phyloP scores from a whole-genome alignment of 2,329 filamentous ascomycete genomes.

The Aspergillus phoenicis region DNA sequence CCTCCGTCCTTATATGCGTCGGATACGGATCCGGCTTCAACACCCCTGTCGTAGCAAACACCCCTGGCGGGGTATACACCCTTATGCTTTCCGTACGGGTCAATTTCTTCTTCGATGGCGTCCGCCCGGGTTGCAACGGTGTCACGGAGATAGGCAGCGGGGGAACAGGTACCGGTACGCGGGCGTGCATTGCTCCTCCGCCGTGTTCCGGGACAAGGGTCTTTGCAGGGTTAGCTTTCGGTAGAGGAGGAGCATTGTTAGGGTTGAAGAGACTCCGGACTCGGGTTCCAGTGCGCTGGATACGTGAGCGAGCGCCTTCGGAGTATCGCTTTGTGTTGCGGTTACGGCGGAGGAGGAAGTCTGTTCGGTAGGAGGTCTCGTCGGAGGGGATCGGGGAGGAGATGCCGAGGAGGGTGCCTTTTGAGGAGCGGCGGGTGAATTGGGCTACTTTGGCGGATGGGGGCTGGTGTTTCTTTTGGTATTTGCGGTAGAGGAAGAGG shows the following conservation, averaged over 20 bases:
- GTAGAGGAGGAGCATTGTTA: constrained; percentile 15
- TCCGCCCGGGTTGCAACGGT: background rate
- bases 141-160: constrained; percentile 26
- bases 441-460: constrained; percentile 26
- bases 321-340: constrained; percentile 26
- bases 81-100: constrained; percentile 49
- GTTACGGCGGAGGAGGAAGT: constrained; percentile 43
- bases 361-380: constrained; percentile 46
- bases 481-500: constrained; percentile 40
- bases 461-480: constrained; percentile 22
- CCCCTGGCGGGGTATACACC: constrained; percentile 48
- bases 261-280: constrained; percentile 41
- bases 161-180: constrained; percentile 1
- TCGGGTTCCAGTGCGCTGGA: constrained; percentile 39
- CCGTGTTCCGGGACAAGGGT: background rate
- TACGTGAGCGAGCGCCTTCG: constrained; percentile 32
- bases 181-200: background rate
- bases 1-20: constrained; percentile 35
- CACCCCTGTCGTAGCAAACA: constrained; percentile 30
- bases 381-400: constrained; percentile 49
- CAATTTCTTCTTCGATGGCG: constrained; percentile 31
- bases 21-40: constrained; percentile 32
- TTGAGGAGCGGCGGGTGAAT: constrained; percentile 37
- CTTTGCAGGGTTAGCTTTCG: background rate
- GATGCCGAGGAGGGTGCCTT: constrained; percentile 39